Conservation (phyloP, 2,329 filamentous ascomycete species). For the Colletotrichum endophyticum region DNA sequence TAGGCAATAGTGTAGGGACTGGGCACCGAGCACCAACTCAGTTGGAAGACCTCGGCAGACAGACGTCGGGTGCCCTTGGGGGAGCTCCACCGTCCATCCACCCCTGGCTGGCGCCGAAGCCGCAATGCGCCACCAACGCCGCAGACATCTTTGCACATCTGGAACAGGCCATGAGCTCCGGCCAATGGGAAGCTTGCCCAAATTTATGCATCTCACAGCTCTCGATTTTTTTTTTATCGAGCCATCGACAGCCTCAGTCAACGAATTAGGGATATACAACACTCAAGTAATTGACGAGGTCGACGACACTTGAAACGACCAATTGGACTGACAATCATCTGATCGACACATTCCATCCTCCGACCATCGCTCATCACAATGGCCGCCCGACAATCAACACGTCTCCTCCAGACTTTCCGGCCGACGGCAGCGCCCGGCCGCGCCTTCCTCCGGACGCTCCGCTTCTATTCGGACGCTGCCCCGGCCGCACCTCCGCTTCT, state of each 20-base stretch:
- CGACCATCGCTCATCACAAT: slow-evolving; percentile 21
- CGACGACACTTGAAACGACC: neutral
- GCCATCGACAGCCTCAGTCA: neutral
- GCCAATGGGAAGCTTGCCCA: slow-evolving; percentile 20
- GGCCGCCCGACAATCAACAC: slow-evolving; percentile 26
- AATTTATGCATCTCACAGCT: neutral
- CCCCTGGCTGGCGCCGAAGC: neutral
- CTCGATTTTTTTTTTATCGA: neutral
- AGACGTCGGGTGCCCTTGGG: neutral
- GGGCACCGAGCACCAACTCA: neutral
- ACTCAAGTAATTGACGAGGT: neutral
- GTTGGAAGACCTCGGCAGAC: neutral
- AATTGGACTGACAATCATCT: neutral
- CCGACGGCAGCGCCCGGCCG: slow-evolving; percentile 18
- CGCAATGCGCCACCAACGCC: neutral
- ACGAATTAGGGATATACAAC: neutral
- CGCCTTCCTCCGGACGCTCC: slow-evolving; percentile 14
- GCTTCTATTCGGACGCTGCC: slow-evolving; percentile 27
- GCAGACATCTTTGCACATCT: neutral
- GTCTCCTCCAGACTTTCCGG: slow-evolving; percentile 26
- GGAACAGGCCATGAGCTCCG: neutral
- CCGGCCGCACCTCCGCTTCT: slow-evolving; percentile 51
- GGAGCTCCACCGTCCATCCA: neutral
- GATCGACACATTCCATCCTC: neutral
- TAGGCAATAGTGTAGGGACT: neutral